Evolutionary conservation across 2,329 filamentous ascomycete species (phyloP), one percentile per base, ranked within the genome.

Genomic region (Cladosporium austrohemisphaericum): DNA sequence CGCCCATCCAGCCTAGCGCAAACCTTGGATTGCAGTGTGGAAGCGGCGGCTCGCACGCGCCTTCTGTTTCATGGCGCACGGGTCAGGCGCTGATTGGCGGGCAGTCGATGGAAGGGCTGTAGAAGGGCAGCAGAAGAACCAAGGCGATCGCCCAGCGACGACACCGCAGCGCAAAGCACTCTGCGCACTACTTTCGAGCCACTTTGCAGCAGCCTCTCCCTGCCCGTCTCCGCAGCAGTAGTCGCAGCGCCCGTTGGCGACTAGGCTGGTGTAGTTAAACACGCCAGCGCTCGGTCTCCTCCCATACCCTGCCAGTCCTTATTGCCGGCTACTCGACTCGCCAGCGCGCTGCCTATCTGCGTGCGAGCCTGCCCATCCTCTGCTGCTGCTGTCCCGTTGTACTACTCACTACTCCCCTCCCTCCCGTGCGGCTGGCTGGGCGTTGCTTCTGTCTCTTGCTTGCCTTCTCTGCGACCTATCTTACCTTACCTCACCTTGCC

Each of bases 101-200:
- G 38, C 38, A 46, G 28, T 33, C 41, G 28, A 35, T 33, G 16
- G 22, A 53, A 23, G 47, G 14, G 23, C 41, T 52, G 20, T 26
- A 40, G 36, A 32, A 37, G 10, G 41, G n/a, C n/a, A 41, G 33
- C 26, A 51, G 18, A 7, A 40, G 16, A 31, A 45, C 22, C 25
- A 31, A 26, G 33, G 33, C 35, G 18, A n/a, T 3, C 16, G 35
- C 40, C 13, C 3, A 10, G 23, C 29, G 13, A 22, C 25, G 38
- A 41, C 25, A 26, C 40, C 26, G 14, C 28, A 10, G 11, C 14
- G 4, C 11, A 5, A 6, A 6, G 14, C 29, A 31, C 29, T 31
- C 29, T n/a, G 29, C 29, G 29, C 16, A 36, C 33, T 20, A 16
- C 16, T 18, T 19, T 19, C 33, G 13, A 10, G 16, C 32, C 31